Base-by-base conservation (phyloP, 1,139 yeast genomes). In the Blastobotrys proliferans region DNA sequence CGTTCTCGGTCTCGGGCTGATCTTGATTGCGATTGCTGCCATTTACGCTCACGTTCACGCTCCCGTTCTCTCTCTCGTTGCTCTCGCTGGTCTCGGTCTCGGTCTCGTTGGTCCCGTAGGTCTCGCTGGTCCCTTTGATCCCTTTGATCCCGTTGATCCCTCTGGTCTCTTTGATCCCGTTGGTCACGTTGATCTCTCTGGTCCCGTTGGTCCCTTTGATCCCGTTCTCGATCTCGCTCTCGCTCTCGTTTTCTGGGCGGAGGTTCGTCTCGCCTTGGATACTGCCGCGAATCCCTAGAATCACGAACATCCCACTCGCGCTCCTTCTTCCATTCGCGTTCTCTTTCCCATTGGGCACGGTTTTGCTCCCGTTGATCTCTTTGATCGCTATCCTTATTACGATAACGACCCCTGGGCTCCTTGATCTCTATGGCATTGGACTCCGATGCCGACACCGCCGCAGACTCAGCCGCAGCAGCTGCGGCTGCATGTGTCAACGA, bases 11-110 rank as follows among this genome's bases (percentile, higher is more conserved):
- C 26, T 8, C 26, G 26, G 6, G 8, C 30, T 10, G 30, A 13
- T 9, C 19, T 17, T 17, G 32, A 13, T 17, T 16, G 33, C 19
- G 27, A 48, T 20, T 49, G 41, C 30, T 49, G 47, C 36, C 52
- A 34, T 40, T 42, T 48, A 41, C 61, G 38, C 39, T 50, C 50
- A 40, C 53, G 33, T 24, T 48, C 45, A 19, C 48, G 44, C 16
- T 47, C 50, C 9, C 45, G 39, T 4, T 44, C 50, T 4, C 44
- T 35, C 3, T 36, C 6, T 3, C 19, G 35, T 2, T 49, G 48
- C 13, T 49, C 51, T 4, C 47, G 43, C 14, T 35, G 41, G 24
- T 44, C 51, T 25, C 50, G 50, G 25, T 43, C 51, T 6, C 50
- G 35, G 40, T 27, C 36, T 49, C 53, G 24, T 47, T 47, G 24